These are phyloP conservation scores for Sergeia podlipaevii DNA, from an alignment of 208 protist species.

Conservation along the genomic window DNA sequence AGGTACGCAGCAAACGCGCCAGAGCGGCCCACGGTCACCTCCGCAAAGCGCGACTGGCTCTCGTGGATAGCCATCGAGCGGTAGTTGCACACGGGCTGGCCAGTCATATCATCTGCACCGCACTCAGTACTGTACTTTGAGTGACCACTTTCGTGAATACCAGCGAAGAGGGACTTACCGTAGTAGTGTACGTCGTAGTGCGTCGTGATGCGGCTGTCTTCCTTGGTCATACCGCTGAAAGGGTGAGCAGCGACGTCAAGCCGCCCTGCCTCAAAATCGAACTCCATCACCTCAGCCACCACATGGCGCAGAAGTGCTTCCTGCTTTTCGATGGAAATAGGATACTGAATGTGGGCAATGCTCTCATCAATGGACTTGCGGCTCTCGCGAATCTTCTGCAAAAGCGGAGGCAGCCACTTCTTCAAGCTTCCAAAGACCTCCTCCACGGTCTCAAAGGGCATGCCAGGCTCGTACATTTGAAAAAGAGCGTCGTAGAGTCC, in stretches of 20 bases:
- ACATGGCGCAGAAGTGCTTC: constrained; percentile 16
- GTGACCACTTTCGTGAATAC: constrained; percentile 81
- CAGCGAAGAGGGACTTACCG: constrained; percentile 28
- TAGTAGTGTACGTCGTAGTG: constrained; percentile 50
- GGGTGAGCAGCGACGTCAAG: constrained; percentile 72
- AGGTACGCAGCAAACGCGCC: constrained; percentile 52
- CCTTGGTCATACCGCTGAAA: constrained; percentile 59
- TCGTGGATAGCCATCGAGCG: constrained; percentile 79
- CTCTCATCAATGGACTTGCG: constrained; percentile 15
- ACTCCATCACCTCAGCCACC: constrained; percentile 37
- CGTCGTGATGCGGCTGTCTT: constrained; percentile 79
- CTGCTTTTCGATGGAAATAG: constrained; percentile 33
- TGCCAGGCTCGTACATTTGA: constrained; percentile 54
- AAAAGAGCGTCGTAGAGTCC: constrained; percentile 41
- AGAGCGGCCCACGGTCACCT: constrained; percentile 52
- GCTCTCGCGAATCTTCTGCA: constrained; percentile 36
- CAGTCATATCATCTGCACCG: constrained; percentile 33
- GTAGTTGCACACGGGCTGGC: constrained; percentile 46
- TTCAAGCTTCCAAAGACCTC: constrained; percentile 43
- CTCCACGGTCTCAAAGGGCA: constrained; percentile 31
- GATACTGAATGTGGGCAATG: constrained; percentile 14
- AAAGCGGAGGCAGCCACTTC: constrained; percentile 36
- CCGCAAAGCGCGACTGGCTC: constrained; percentile 73
- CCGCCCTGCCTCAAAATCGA: constrained; percentile 56
- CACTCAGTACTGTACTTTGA: constrained; percentile 67